A percentile compares a stretch with the other conserved stretches of the same genome.
phyloP scores from a whole-genome alignment of 192 early-diverging fungal species.

The Umbelopsis sp. region DNA sequence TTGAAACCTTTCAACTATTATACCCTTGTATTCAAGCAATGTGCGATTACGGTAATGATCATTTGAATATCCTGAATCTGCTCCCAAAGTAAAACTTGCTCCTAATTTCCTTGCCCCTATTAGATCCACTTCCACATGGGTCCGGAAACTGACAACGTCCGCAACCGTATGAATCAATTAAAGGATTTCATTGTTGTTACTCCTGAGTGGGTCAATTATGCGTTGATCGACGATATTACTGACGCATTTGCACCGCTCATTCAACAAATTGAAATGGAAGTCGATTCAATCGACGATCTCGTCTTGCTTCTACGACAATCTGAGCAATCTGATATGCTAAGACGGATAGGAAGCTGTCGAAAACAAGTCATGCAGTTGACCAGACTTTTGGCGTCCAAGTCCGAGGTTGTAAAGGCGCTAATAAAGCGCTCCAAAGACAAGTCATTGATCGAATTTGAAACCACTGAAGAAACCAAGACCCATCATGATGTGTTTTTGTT shows the following conservation, averaged over 20 bases:
- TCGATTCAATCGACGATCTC: slow-evolving; percentile 80
- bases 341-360: slow-evolving; percentile 52
- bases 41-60: slow-evolving; percentile 49
- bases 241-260: slow-evolving; percentile 79
- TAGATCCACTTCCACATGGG: slow-evolving; percentile 70
- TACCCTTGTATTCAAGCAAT: slow-evolving; percentile 48
- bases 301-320: slow-evolving; percentile 74
- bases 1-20: slow-evolving; percentile 48
- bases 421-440: slow-evolving; percentile 58
- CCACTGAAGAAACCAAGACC: slow-evolving; percentile 28
- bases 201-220: slow-evolving; percentile 64
- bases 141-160: slow-evolving; percentile 66
- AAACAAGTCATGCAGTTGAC: slow-evolving; percentile 50
- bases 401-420: slow-evolving; percentile 57
- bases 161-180: slow-evolving; percentile 72
- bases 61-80: not conserved
- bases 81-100: not conserved
- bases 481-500: slow-evolving; percentile 68
- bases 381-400: slow-evolving; percentile 50
- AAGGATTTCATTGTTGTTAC: slow-evolving; percentile 65
- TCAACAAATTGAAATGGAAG: slow-evolving; percentile 76
- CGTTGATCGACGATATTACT: slow-evolving; percentile 79
- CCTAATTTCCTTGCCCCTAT: not conserved
- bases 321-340: slow-evolving; percentile 59
- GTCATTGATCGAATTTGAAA: slow-evolving; percentile 12